Percentiles rank a stretch among this genome's conserved stretches.
phyloP scores from a whole-genome alignment of 78 protist genomes.

The Dictyostelium discoideum region dicty_2.7 NC_007089.4:148001-148500 shows the following conservation, averaged over 20 bases:
- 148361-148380: constrained; percentile 3
- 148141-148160: constrained; percentile 29
- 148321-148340: neutral
- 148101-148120: neutral
- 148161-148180: neutral
- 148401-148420: constrained; percentile 69
- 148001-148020: neutral
- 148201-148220: neutral
- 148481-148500: neutral
- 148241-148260: constrained; percentile 56
- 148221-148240: constrained; percentile 48
- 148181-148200: neutral
- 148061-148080: neutral
- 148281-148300: constrained; percentile 23
- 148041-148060: neutral
- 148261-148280: constrained; percentile 45
- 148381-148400: constrained; percentile 39
- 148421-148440: constrained; percentile 46
- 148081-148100: neutral
- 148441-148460: constrained; percentile 2
- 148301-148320: neutral
- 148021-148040: neutral
- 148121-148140: constrained; percentile 2
- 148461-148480: constrained; percentile 64
- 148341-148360: neutral